Percentiles rank a stretch among this genome's conserved stretches.
phyloP scores from a whole-genome alignment of 2,329 filamentous ascomycete species.

The Scedosporium boydii region DNA sequence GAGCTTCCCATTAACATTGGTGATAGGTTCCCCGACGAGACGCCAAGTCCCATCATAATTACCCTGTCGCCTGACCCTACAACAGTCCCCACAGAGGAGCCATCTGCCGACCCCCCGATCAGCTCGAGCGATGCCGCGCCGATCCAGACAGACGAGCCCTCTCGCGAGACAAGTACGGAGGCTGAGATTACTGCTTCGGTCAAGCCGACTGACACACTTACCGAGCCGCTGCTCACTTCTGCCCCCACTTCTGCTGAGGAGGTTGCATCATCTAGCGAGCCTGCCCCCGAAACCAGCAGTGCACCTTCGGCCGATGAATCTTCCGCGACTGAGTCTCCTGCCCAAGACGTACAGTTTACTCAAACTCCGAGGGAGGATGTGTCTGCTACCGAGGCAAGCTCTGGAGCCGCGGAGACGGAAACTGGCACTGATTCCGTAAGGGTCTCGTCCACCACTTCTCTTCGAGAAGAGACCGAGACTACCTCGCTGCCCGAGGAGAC shows the following conservation, averaged over 20 bases:
- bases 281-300: background rate
- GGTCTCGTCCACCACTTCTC: background rate
- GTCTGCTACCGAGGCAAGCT: background rate
- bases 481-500: background rate
- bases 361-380: background rate
- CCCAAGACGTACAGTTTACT: background rate
- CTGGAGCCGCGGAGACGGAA: background rate
- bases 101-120: background rate
- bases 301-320: background rate
- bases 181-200: background rate
- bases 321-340: background rate
- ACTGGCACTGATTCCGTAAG: background rate
- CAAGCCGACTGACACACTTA: background rate
- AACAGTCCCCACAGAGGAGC: background rate
- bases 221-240: background rate
- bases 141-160: background rate
- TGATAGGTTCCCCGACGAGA: conserved; percentile 3
- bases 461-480: background rate
- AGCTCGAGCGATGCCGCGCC: background rate
- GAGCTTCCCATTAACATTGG: background rate
- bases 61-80: background rate
- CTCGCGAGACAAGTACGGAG: background rate
- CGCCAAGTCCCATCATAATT: conserved; percentile 8
- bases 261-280: background rate
- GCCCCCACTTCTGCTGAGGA: background rate